phyloP scores from a whole-genome alignment of 2,329 filamentous ascomycete genomes.

The Purpureocillium takamizusanense region DNA sequence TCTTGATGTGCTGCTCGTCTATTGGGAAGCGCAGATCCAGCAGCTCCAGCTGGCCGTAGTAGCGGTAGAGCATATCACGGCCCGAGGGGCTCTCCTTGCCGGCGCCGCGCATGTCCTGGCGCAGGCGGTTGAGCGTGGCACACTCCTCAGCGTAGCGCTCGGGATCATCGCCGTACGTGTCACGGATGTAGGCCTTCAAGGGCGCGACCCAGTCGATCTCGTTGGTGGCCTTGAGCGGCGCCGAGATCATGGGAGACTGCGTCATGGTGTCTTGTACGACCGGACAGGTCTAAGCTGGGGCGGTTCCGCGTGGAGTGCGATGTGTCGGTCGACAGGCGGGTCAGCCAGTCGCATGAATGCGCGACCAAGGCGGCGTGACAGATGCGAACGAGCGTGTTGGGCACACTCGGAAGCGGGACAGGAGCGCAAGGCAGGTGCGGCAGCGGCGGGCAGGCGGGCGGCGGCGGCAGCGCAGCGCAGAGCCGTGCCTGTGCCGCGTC shows the following conservation, averaged over 20 bases:
- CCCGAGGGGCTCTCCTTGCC: slow-evolving; percentile 94
- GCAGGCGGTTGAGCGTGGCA: slow-evolving; percentile 81
- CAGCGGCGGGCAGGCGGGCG: not conserved
- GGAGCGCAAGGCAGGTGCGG: not conserved
- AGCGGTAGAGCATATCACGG: slow-evolving; percentile 86
- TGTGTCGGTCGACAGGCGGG: slow-evolving; percentile 1
- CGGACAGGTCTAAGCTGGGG: not conserved
- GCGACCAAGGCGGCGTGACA: slow-evolving; percentile 3
- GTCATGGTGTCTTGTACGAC: slow-evolving; percentile 43
- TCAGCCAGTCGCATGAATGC: slow-evolving; percentile 6
- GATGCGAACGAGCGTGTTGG: not conserved
- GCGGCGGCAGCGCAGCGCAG: slow-evolving; percentile 1
- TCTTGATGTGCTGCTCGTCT: slow-evolving; percentile 98
- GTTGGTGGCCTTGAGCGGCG: slow-evolving; percentile 86
- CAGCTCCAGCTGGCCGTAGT: slow-evolving; percentile 94
- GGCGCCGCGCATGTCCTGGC: slow-evolving; percentile 96
- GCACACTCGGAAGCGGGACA: not conserved
- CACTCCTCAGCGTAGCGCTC: slow-evolving; percentile 96
- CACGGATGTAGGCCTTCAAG: slow-evolving; percentile 85
- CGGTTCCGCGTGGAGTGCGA: no score
- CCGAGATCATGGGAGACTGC: slow-evolving; percentile 90
- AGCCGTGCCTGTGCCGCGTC: slow-evolving; percentile 1
- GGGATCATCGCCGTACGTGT: slow-evolving; percentile 92
- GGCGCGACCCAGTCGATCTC: slow-evolving; percentile 97
- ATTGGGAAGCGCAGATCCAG: slow-evolving; percentile 92